Evolutionary conservation across 1,284 basidiomycete species (phyloP).

Genomic region (Ustilago shanxiensis): DNA sequence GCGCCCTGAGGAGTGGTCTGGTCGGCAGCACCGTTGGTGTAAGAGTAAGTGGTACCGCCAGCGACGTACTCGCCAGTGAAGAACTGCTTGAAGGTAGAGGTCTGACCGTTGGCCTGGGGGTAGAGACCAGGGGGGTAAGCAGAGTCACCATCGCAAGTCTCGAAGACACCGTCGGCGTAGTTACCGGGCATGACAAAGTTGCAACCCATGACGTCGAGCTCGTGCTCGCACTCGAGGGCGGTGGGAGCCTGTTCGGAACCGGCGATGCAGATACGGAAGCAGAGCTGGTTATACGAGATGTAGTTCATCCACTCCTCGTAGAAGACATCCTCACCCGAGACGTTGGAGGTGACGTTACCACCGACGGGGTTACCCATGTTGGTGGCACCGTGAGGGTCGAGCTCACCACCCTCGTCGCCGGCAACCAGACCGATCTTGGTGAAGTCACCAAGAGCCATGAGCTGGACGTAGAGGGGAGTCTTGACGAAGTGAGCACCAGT

Average conservation of each 20-base stretch:
- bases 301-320: slow-evolving; percentile 74
- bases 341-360: slow-evolving; percentile 74
- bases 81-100: slow-evolving; percentile 66
- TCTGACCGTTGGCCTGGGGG: slow-evolving; percentile 47
- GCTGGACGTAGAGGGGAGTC: slow-evolving; percentile 71
- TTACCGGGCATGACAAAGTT: slow-evolving; percentile 70
- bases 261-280: slow-evolving; percentile 68
- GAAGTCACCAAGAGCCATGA: slow-evolving; percentile 71
- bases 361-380: slow-evolving; percentile 73
- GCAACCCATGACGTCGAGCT: slow-evolving; percentile 67
- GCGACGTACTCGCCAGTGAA: slow-evolving; percentile 56
- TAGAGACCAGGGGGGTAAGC: slow-evolving; percentile 67
- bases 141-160: slow-evolving; percentile 66
- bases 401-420: slow-evolving; percentile 64
- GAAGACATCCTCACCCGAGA: slow-evolving; percentile 72
- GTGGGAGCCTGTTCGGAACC: slow-evolving; percentile 55
- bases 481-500: slow-evolving; percentile 66
- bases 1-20: slow-evolving; percentile 59
- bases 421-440: slow-evolving; percentile 63
- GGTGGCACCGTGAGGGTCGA: slow-evolving; percentile 68
- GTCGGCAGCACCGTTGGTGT: slow-evolving; percentile 60
- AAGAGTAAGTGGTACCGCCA: slow-evolving; percentile 47
- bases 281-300: slow-evolving; percentile 62
- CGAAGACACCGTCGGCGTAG: slow-evolving; percentile 62
- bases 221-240: slow-evolving; percentile 62